Conservation (phyloP, 345 rosid genomes). For the Gynandropsis gynandra region DNA sequence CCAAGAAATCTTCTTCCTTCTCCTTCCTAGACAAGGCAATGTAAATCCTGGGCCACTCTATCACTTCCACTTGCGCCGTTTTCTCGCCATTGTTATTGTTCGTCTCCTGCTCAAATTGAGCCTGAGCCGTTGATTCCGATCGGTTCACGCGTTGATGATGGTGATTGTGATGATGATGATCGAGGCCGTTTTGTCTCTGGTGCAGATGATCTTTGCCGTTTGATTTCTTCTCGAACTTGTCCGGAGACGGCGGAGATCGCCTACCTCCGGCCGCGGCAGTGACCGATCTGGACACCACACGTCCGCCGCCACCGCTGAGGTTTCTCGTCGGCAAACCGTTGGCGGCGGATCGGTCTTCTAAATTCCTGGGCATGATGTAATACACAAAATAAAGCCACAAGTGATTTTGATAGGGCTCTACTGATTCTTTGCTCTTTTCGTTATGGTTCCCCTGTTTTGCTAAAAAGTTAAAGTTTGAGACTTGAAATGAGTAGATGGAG, state of each 20-base stretch:
- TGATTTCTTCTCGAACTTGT: conserved; percentile 42
- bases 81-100: conserved; percentile 21
- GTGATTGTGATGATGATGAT: conserved; percentile 18
- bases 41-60: conserved; percentile 48
- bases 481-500: conserved; percentile 17
- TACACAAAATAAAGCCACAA: conserved; percentile 15
- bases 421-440: too few relatives aligned
- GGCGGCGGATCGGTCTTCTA: conserved; percentile 40
- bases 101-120: conserved; percentile 18
- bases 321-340: conserved; percentile 48
- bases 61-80: conserved; percentile 25
- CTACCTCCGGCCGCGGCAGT: conserved; percentile 21
- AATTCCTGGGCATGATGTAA: conserved; percentile 44
- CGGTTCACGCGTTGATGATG: conserved; percentile 24
- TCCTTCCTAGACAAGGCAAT: conserved; percentile 44
- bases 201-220: conserved; percentile 22
- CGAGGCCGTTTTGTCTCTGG: conserved; percentile 39
- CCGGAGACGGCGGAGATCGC: conserved; percentile 45
- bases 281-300: conserved; percentile 46
- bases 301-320: conserved; percentile 21
- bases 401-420: background rate
- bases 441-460: background rate
- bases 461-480: conserved; percentile 10
- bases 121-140: conserved; percentile 32
- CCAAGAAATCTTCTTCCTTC: conserved; percentile 57